These are phyloP conservation scores for Halteria grandinella DNA, from an alignment of 73 alveolate genomes.

Conservation along the genomic window DNA sequence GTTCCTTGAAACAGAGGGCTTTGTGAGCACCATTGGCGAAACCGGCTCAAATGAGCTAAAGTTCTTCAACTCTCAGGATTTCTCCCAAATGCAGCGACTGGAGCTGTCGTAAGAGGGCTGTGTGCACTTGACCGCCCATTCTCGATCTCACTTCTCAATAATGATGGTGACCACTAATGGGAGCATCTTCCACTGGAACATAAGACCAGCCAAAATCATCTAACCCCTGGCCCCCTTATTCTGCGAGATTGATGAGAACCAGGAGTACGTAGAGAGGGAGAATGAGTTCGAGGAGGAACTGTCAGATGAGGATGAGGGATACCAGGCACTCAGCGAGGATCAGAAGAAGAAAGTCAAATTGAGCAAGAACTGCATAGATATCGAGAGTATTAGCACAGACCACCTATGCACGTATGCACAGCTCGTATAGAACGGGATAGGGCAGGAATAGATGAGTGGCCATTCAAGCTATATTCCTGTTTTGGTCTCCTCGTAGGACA, in stretches of 20 bases:
- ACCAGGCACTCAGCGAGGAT: not conserved
- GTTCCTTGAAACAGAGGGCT: not conserved
- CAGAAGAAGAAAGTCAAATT: slow-evolving; percentile 24
- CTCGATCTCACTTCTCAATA: slow-evolving; percentile 31
- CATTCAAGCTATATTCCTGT: slow-evolving; percentile 9
- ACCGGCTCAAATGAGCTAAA: slow-evolving; percentile 54
- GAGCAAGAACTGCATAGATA: slow-evolving; percentile 8
- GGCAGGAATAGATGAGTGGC: too few species aligned
- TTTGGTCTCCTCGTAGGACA: not conserved
- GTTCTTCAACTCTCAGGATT: slow-evolving; percentile 21
- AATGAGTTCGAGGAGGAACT: slow-evolving; percentile 47
- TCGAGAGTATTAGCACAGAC: not conserved
- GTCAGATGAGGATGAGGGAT: slow-evolving; percentile 16
- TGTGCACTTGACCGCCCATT: slow-evolving; percentile 33
- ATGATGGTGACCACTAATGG: slow-evolving; percentile 54
- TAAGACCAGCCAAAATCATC: slow-evolving; percentile 32
- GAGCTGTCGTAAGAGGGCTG: slow-evolving; percentile 52
- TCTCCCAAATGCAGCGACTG: not conserved
- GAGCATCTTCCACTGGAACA: slow-evolving; percentile 42
- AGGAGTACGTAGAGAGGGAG: slow-evolving; percentile 53
- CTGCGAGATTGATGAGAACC: slow-evolving; percentile 41
- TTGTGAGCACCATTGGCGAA: slow-evolving; percentile 63
- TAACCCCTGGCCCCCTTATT: slow-evolving; percentile 50
- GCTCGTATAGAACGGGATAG: too few species aligned
- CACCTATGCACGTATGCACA: slow-evolving; percentile 14